Evolutionary conservation across 805 yeast genomes (phyloP), one percentile per base, ranked within the genome.

Genomic region (Saccharomyces eubayanus): DNA sequence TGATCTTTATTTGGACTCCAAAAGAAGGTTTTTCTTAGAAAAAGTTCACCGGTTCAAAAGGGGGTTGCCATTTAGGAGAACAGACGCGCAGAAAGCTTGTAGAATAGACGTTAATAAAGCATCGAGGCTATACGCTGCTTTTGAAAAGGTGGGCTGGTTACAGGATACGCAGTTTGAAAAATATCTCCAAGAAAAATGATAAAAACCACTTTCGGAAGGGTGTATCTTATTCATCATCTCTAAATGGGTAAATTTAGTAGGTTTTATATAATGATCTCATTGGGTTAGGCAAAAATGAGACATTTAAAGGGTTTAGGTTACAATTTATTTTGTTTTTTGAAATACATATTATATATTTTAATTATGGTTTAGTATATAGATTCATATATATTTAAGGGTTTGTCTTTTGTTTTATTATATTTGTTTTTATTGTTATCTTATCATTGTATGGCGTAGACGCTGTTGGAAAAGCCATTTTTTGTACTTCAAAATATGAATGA

Each of bases 61-160:
- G 52, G 84, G 83, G 30, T 74, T 82, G 64, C 90, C 91, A 28
- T 91, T 91, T 72, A 83, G 96, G 73, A 84, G 97, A 73, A 92
- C 97, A 0, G 98, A 91, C 72, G 96, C 97, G 8, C 97, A 91
- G 72, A 92, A 92, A 74, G 96, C 97, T 9, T 91, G 97, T 69
- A 81, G 95, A 58, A 90, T 92, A 59, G 97, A 92, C 71, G 97
- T 91, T 43, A 92, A 92, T 71, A 92, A 92, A 69, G 97, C 97
- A 1, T 84, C 94, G 48, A 79, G 96, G 59, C 74, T 91, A 53
- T 91, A 80, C 73, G 94, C 94, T 31, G 89, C 96, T 21, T 92
- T 82, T 66, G 96, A 91, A 69, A 81, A 81, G 66, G 92, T 87
- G 50, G 97, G 97, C 46, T 88, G 97, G 91, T 82, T 91, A 60